Percentiles rank a stretch among this genome's conserved stretches.
These are phyloP conservation scores for Fusarium redolens DNA, from an alignment of 2,329 filamentous ascomycete species.

Conservation along the genomic window DNA sequence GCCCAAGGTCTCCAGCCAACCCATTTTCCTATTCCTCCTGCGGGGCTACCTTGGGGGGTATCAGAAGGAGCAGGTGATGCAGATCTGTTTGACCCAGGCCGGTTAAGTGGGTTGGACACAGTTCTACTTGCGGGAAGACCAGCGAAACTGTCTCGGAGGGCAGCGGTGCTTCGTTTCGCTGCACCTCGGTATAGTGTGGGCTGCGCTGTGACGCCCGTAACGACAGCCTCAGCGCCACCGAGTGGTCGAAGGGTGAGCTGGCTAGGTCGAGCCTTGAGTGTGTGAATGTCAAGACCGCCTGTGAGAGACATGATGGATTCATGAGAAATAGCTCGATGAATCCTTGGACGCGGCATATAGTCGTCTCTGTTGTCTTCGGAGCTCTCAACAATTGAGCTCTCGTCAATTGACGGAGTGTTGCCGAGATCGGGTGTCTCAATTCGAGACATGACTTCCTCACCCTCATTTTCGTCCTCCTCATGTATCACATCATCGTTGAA, in stretches of 20 bases:
- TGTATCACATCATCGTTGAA: constrained; percentile 49
- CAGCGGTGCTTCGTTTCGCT: constrained; percentile 62
- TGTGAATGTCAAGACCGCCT: constrained; percentile 91
- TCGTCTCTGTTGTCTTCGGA: constrained; percentile 50
- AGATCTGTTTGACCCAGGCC: constrained; percentile 34
- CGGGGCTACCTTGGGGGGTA: constrained; percentile 38
- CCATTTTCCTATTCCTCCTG: constrained; percentile 55
- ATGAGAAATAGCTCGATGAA: constrained; percentile 79
- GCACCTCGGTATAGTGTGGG: constrained; percentile 64
- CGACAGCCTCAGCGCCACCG: constrained; percentile 65
- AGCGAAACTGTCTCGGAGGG: constrained; percentile 68
- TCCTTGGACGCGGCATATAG: constrained; percentile 54
- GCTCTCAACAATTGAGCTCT: constrained; percentile 49
- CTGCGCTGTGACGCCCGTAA: constrained; percentile 69
- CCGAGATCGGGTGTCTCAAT: constrained; percentile 41
- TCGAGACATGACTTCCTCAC: constrained; percentile 32
- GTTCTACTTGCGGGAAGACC: constrained; percentile 51
- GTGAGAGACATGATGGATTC: constrained; percentile 90
- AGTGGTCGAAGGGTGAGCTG: constrained; percentile 73
- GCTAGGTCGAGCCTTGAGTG: constrained; percentile 78
- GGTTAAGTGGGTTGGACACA: constrained; percentile 48
- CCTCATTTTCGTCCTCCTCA: constrained; percentile 54
- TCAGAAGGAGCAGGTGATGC: constrained; percentile 43
- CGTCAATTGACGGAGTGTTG: constrained; percentile 50
- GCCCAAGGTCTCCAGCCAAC: constrained; percentile 63